Base-by-base conservation (phyloP, 331 rosid species). In the Arachis monticola region DNA sequence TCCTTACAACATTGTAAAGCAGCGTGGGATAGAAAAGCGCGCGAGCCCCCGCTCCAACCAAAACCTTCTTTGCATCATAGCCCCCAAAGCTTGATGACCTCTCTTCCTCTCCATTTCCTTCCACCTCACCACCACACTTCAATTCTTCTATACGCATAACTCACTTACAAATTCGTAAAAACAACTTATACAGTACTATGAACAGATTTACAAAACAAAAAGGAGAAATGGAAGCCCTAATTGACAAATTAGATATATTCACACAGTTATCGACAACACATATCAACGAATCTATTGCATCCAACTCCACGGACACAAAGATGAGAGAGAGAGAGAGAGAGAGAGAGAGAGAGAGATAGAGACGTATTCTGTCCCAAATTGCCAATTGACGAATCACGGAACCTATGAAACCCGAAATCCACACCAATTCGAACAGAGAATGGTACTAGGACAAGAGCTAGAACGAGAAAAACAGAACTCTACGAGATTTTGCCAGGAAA, bases 11-110 rank as follows among this genome's bases (percentile, higher is more conserved):
- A 84, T 95, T 95, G 83, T 95, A 95, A 72, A 90, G 80, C 78
- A 95, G 83, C 35, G 99, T 95, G 10, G 99, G 99, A 74, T 95
- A 95, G 80, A 95, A 95, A 8, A 95, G 93, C 30, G 88, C 97
- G 13, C 99, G 93, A 74, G 97, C 99, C 17, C 99, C 97, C 1
- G 95, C 99, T 61, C 99, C 99, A 76, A 95, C 86, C 82, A 92
- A 75, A 60, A 84, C 85, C 87, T 89, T 85, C 67, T 90, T 92
- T 1, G 87, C 75, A 80, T 89, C 96, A 5, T 70, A 77, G 13
- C 41, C 80, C 14, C 64, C 83, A 55, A 81, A 53, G 50, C 79
- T 82, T 14, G 63, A 77, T 53, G 56, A 50, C 13, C 14, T 13
- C 73, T 27, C 79, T 85, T 63, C 56, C 56, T 78, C 90, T 57